Base-by-base conservation (phyloP, 2,329 filamentous ascomycete genomes). In the Penicillium sp. region DNA sequence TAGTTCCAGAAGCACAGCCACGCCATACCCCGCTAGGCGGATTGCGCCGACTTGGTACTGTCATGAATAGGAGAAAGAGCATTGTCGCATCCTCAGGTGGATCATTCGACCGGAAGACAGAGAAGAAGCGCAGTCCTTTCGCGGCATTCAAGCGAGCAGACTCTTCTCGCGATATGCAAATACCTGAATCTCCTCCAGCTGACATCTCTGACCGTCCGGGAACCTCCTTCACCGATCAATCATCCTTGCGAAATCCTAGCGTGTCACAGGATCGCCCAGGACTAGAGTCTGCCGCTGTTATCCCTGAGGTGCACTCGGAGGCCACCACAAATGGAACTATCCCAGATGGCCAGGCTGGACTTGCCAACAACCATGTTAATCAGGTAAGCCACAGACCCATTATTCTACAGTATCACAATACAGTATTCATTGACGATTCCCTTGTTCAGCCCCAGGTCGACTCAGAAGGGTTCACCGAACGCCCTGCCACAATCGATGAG, bases 11-110 rank as follows among this genome's bases (percentile, higher is more conserved):
- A 56, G 61, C 70, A 29, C 65, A 70, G 34, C 77, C 36, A 76
- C 66, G 71, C 16, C 70, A 72, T 57, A 74, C 72, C 23, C 69
- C 74, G 26, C 61, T 79, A 34, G 75, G 76, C 39, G 76, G 76
- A 4, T 63, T 79, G 30, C 75, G 74, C 57, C 71, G 76, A 51
- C 66, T 79, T 26, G 76, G 76, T 29, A 79, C 76, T 4, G 76
- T 78, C 18, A 78, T 79, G 75, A 72, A 74, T 41, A 64, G 76
- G 45, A 70, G 76, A 51, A 78, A 77, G 65, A 78, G 75, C 56
- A 63, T 74, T 41, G 69, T 71, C 10, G 61, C 69, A 23, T 66
- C 73, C n/a, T 66, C 71, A 10, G 66, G 65, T 23, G 65, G 64
- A 29, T 61, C 60, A 18, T 59, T 58, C 47, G 62, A 65, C 19